A percentile compares a stretch with the other conserved stretches of the same genome.
These are phyloP conservation scores for Yarrowia sp. DNA, from an alignment of 805 yeast genomes.

Conservation along the genomic window DNA sequence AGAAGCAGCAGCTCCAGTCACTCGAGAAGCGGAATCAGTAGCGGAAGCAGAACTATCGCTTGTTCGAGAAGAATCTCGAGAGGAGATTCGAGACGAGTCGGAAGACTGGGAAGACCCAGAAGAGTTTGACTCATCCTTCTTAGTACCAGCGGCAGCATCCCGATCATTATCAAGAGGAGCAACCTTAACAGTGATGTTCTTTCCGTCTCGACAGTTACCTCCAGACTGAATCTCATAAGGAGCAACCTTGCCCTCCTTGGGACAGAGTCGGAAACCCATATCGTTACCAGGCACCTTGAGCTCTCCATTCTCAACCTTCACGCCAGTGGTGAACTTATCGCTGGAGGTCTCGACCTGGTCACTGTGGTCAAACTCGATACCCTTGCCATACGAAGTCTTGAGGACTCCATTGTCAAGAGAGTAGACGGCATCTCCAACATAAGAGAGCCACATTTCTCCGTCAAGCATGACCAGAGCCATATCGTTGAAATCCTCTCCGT, in stretches of 20 bases:
- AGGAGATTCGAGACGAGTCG: background rate
- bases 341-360: constrained; percentile 14
- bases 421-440: background rate
- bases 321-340: background rate
- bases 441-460: constrained; percentile 16
- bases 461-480: constrained; percentile 15
- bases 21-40: background rate
- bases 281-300: constrained; percentile 16
- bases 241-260: constrained; percentile 4
- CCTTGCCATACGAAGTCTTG: constrained; percentile 16
- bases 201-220: background rate
- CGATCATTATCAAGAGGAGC: background rate
- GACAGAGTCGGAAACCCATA: constrained; percentile 22
- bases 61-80: background rate
- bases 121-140: background rate
- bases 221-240: constrained; percentile 17
- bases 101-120: background rate
- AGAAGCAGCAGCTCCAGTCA: background rate
- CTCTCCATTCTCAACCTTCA: background rate
- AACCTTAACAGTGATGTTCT: background rate
- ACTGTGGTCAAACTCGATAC: constrained; percentile 5
- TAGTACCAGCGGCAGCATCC: background rate
- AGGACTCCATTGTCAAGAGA: background rate
- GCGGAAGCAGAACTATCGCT: background rate
- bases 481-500: background rate